Base-by-base conservation (phyloP, 2,329 filamentous ascomycete genomes). In the Nigrospora osmanthi region DNA sequence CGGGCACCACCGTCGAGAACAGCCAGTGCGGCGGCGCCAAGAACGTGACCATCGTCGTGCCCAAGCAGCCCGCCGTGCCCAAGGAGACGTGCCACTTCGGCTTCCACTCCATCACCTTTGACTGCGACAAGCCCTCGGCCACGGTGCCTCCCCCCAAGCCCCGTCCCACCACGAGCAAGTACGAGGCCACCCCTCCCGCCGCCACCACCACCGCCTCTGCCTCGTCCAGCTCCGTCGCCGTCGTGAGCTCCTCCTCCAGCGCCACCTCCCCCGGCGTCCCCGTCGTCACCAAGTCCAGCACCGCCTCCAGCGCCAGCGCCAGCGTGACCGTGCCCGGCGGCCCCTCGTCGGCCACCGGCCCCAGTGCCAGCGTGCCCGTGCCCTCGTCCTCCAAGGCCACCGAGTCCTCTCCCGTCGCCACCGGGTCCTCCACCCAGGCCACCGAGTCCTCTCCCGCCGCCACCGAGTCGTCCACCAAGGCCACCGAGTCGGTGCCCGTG, bases 1-100 rank as follows among this genome's bases (percentile, higher is more conserved):
- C 74, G 14, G 87, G 87, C 57, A 83, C 80, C 47, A 78, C 76
- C 39, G 74, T 96, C 57, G 69, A 80, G 68, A 96, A 96, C 78
- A 80, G 72, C 49, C 89, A 96, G 75, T 97, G 91, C 64, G 91
- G 89, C 78, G 90, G 90, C 66, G 90, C 91, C 52, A 88, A 77
- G 62, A 82, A 80, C 47, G 89, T 96, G 49, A 81, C 78, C 44
- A 82, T 96, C 62, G 68, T 81, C 62, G 80, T 74, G 66, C 75
- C 78, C 52, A 66, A 78, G 47, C 79, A 83, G 60, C 69, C 78
- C 51, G 64, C 74, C 50, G 73, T 75, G 58, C 61, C 70, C 48
- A 73, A 80, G 62, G 66, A 73, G 40, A 68, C 66, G 56, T 93
- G 87, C 72, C 75, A 76, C 55, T 75, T 95, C 56, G 81, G 82